Evolutionary conservation across 2,329 filamentous ascomycete species (phyloP).

Genomic region (Ceratocystis albifundus): DNA sequence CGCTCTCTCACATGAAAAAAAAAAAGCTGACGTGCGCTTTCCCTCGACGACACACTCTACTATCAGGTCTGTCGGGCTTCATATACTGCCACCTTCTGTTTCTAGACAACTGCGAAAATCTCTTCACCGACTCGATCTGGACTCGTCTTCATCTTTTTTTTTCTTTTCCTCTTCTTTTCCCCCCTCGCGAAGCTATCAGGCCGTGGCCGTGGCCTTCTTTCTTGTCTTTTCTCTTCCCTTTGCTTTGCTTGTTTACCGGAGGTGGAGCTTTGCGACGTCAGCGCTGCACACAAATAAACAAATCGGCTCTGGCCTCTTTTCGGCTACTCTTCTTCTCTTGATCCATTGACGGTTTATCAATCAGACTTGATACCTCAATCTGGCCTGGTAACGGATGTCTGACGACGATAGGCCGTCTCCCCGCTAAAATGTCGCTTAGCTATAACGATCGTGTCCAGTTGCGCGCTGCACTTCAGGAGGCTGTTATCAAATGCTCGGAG

Average conservation of each 20-base stretch:
- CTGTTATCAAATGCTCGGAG: conserved; percentile 83
- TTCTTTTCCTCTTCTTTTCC: too few species aligned
- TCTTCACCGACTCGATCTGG: background rate
- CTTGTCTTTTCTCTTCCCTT: background rate
- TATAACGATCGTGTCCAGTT: conserved; percentile 19
- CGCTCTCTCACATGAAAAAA: conserved; percentile 1
- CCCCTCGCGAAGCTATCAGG: background rate
- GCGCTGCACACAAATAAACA: background rate
- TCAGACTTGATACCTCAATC: background rate
- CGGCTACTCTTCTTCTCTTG: too few species aligned
- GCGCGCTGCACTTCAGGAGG: conserved; percentile 65
- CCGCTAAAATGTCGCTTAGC: conserved; percentile 19
- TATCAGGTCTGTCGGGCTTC: background rate
- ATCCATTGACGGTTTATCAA: background rate
- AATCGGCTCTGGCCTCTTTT: background rate
- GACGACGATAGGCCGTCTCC: background rate
- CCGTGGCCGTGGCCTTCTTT: background rate
- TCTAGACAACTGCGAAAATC: background rate
- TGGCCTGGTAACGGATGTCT: background rate
- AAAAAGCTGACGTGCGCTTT: background rate
- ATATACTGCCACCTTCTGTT: background rate
- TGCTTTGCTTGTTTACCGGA: background rate
- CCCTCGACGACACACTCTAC: background rate
- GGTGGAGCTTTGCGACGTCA: background rate
- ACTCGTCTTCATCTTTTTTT: background rate